Evolutionary conservation across 768 basidiomycete species (phyloP).

Genomic region (Sutorius australiensis): DNA sequence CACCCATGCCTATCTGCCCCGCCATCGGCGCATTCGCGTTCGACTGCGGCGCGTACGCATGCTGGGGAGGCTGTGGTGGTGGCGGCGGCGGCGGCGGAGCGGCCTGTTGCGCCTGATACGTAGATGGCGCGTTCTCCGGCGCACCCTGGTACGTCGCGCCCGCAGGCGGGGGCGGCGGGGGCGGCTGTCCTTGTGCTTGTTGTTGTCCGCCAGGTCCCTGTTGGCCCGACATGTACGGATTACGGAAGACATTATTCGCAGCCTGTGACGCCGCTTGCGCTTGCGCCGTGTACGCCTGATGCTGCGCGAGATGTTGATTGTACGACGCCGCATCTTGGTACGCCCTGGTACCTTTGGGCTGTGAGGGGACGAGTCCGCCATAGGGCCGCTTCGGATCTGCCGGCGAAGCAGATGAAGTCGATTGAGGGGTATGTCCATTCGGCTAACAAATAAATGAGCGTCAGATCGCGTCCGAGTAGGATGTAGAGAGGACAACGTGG

Average conservation of each 20-base stretch:
- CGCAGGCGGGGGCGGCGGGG: neutral
- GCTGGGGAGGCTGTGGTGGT: slow-evolving; percentile 21
- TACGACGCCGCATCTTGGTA: slow-evolving; percentile 92
- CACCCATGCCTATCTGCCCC: slow-evolving; percentile 17
- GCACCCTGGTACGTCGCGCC: slow-evolving; percentile 25
- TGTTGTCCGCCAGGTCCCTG: slow-evolving; percentile 33
- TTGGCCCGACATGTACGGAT: slow-evolving; percentile 72
- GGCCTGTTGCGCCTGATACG: slow-evolving; percentile 26
- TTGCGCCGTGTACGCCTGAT: slow-evolving; percentile 89
- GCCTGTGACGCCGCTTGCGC: slow-evolving; percentile 73
- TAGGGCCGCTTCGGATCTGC: slow-evolving; percentile 84
- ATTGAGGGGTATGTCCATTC: slow-evolving; percentile 39
- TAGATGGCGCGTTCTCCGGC: slow-evolving; percentile 11
- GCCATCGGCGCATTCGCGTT: slow-evolving; percentile 16
- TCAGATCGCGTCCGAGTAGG: slow-evolving; percentile 7
- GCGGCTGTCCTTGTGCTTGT: slow-evolving; percentile 20
- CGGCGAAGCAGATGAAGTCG: slow-evolving; percentile 31
- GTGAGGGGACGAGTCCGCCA: slow-evolving; percentile 88
- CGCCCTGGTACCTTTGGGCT: slow-evolving; percentile 78
- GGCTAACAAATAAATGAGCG: slow-evolving; percentile 37
- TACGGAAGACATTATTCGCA: slow-evolving; percentile 64
- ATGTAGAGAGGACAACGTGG: neutral
- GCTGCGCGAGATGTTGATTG: slow-evolving; percentile 91
- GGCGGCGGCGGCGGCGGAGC: slow-evolving; percentile 25
- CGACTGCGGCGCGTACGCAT: slow-evolving; percentile 26